These are phyloP conservation scores for Sherardia arvensis DNA, from an alignment of 257 asterid genomes.

Conservation along the genomic window DNA sequence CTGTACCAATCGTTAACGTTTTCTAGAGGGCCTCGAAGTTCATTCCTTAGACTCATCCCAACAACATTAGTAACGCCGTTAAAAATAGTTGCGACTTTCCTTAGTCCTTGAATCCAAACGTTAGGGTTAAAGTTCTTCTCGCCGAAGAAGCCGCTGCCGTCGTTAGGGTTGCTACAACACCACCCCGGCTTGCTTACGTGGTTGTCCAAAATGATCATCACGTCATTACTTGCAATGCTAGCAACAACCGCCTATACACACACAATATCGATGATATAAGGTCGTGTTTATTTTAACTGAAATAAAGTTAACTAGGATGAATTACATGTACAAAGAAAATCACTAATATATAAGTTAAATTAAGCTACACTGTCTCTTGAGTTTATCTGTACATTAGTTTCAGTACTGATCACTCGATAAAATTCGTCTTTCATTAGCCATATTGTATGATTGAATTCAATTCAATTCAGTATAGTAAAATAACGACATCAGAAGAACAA, in stretches of 20 bases:
- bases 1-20: slow-evolving; percentile 80
- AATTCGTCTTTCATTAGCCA: too few species aligned
- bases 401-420: too few species aligned
- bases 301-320: too few species aligned
- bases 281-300: too few species aligned
- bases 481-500: too few species aligned
- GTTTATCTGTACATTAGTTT: too few species aligned
- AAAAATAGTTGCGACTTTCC: slow-evolving; percentile 48
- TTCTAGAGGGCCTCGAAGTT: slow-evolving; percentile 71
- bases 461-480: too few species aligned
- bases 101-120: background rate
- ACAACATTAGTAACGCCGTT: slow-evolving; percentile 44
- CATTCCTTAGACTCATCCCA: slow-evolving; percentile 90
- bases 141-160: background rate
- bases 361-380: too few species aligned
- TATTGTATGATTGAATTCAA: too few species aligned
- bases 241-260: slow-evolving; percentile 61
- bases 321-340: too few species aligned
- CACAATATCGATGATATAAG: too few species aligned
- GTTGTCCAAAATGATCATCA: slow-evolving; percentile 80
- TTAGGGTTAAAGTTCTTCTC: background rate
- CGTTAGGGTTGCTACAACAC: slow-evolving; percentile 53
- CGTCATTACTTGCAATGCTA: slow-evolving; percentile 61
- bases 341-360: too few species aligned
- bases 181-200: slow-evolving; percentile 92